These are phyloP conservation scores for Podospora comata DNA, from an alignment of 495 filamentous ascomycete genomes.

Conservation along the genomic window DNA sequence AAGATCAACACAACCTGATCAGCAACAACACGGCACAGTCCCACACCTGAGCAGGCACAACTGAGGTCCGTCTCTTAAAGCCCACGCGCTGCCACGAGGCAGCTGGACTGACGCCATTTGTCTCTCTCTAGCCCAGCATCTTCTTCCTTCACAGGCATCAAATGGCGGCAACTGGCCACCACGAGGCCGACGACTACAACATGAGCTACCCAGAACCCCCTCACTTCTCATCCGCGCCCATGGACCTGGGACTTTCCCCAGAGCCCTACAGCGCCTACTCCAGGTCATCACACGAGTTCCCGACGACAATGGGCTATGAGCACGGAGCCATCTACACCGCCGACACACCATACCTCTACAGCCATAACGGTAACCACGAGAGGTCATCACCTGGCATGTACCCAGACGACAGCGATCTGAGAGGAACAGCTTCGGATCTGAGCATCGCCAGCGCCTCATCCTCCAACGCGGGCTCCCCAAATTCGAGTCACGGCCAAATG, in stretches of 20 bases:
- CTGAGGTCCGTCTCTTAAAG: conserved; percentile 18
- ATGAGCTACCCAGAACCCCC: conserved; percentile 46
- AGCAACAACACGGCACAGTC: conserved; percentile 1
- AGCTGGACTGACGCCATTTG: conserved; percentile 25
- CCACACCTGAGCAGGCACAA: background rate
- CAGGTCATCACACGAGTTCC: conserved; percentile 40
- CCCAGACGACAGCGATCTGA: conserved; percentile 44
- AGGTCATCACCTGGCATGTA: conserved; percentile 42
- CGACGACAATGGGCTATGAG: conserved; percentile 40
- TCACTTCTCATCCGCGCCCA: conserved; percentile 37
- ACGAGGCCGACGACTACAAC: conserved; percentile 37
- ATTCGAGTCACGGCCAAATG: conserved; percentile 59
- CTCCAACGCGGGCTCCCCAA: conserved; percentile 78
- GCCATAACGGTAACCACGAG: conserved; percentile 22
- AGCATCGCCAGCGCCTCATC: conserved; percentile 78
- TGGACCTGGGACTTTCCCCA: conserved; percentile 45
- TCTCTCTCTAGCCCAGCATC: conserved; percentile 15
- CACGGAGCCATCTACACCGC: conserved; percentile 32
- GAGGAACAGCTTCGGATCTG: conserved; percentile 55
- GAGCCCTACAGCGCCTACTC: conserved; percentile 39
- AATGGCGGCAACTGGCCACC: conserved; percentile 25
- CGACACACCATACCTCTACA: conserved; percentile 39
- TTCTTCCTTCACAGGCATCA: background rate
- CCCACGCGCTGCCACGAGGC: conserved; percentile 17
- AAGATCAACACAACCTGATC: background rate